A percentile compares a stretch with the other conserved stretches of the same genome.
These are phyloP conservation scores for Kurtzmaniella fragi DNA, from an alignment of 805 yeast genomes.

Conservation along the genomic window DNA sequence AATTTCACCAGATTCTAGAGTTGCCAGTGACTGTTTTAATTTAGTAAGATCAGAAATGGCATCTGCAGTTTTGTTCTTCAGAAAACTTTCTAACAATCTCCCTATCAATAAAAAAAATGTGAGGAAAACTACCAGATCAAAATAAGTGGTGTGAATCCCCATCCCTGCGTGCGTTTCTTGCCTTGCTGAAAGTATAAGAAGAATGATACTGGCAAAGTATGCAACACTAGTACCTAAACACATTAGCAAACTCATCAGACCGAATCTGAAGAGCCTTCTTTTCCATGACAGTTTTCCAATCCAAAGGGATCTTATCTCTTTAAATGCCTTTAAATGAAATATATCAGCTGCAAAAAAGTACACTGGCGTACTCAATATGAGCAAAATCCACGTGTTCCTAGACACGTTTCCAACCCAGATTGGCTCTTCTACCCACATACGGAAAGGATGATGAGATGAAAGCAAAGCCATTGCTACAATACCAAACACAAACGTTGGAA, in stretches of 20 bases:
- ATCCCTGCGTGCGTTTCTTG: conserved; percentile 12
- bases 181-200: conserved; percentile 44
- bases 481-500: conserved; percentile 67
- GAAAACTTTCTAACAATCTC: conserved; percentile 58
- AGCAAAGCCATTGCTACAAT: conserved; percentile 64
- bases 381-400: conserved; percentile 60
- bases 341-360: conserved; percentile 71
- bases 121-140: conserved; percentile 75
- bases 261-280: conserved; percentile 59
- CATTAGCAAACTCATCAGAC: conserved; percentile 75
- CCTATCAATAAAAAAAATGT: conserved; percentile 71
- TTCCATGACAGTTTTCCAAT: conserved; percentile 47
- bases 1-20: conserved; percentile 29
- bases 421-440: conserved; percentile 56
- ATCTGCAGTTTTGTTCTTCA: conserved; percentile 63
- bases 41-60: conserved; percentile 52
- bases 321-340: conserved; percentile 62
- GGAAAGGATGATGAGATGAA: conserved; percentile 34
- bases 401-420: conserved; percentile 59
- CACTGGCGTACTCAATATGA: conserved; percentile 64
- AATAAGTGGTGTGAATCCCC: conserved; percentile 61
- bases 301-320: conserved; percentile 58
- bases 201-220: conserved; percentile 60
- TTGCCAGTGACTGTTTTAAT: conserved; percentile 48
- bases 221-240: conserved; percentile 69